Evolutionary conservation across 352 stramenopile genomes (phyloP).

Genomic region (Pilasporangium apinafurcum): DNA sequence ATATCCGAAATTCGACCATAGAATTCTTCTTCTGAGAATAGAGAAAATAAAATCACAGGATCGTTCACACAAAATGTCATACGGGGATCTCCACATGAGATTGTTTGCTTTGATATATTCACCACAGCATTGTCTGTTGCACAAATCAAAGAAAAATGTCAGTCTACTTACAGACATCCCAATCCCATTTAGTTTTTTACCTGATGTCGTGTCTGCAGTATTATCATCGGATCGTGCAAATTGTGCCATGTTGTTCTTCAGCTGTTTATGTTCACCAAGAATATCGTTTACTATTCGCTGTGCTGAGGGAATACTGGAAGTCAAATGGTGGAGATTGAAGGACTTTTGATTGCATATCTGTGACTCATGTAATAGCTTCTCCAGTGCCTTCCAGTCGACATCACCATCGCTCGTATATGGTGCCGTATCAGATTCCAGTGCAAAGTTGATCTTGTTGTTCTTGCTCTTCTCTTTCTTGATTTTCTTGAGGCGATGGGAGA

Average conservation of each 20-base stretch:
- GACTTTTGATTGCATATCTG: slow-evolving; percentile 16
- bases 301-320: slow-evolving; percentile 24
- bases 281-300: slow-evolving; percentile 35
- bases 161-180: neutral
- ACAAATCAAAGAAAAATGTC: neutral
- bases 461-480: neutral
- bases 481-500: no score
- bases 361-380: slow-evolving; percentile 15
- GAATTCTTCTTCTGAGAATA: slow-evolving; percentile 53
- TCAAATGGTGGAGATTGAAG: slow-evolving; percentile 62
- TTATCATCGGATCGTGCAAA: neutral
- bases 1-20: slow-evolving; percentile 42
- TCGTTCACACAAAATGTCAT: slow-evolving; percentile 39
- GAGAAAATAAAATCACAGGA: slow-evolving; percentile 42
- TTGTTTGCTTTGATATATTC: neutral
- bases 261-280: slow-evolving; percentile 9
- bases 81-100: no score
- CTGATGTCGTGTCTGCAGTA: neutral
- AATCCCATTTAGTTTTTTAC: neutral
- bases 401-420: neutral
- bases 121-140: neutral
- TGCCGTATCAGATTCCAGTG: neutral
- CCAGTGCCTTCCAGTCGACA: slow-evolving; percentile 11
- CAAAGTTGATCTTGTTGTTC: neutral
- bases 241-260: slow-evolving; percentile 7